Base-by-base conservation (phyloP, 306 rosid genomes). In the Datisca glomerata region DNA sequence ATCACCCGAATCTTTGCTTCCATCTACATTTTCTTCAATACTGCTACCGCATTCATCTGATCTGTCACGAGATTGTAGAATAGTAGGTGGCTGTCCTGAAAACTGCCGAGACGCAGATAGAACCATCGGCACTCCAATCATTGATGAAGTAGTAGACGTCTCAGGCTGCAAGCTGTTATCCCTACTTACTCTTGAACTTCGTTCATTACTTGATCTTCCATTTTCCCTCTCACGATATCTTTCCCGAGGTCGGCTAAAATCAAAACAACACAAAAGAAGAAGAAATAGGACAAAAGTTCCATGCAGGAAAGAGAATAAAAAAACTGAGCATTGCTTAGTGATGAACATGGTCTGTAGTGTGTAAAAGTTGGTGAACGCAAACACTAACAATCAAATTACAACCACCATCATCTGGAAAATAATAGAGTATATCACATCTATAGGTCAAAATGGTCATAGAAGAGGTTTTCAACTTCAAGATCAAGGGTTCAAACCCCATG, bases 1-100 rank as follows among this genome's bases (percentile, higher is more conserved):
- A 47, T 86, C 96, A 21, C 96, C 96, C 0, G 96, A 78, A 50
- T 86, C 96, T 62, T 45, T 78, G 75, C 96, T 86, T 69, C 96
- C 96, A 39, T 81, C 96, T 7, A 73, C 4, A 44, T 81, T 86
- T 63, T 86, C 96, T 54, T 86, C 96, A 6, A 75, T 66, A 19
- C 81, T 18, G 59, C 96, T 81, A 36, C 79, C 70, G 10, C 71
- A 62, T 53, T 86, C 94, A 24, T 81, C 94, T 36, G 56, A 68
- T 27, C 94, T 79, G 27, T 86, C 94, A 12, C 94, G 96, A 10
- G 92, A 75, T 45, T 78, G 96, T 60, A 86, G 63, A 57, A 86
- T 86, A 14, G 91, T 75, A 29, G 96, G 95, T 33, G 42, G 63
- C 59, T 78, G 96, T 62, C 93, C 79, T 0, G 94, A 65, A 60